Evolutionary conservation across 2,329 filamentous ascomycete species (phyloP).

Genomic region (Penicillium capsulatum): DNA sequence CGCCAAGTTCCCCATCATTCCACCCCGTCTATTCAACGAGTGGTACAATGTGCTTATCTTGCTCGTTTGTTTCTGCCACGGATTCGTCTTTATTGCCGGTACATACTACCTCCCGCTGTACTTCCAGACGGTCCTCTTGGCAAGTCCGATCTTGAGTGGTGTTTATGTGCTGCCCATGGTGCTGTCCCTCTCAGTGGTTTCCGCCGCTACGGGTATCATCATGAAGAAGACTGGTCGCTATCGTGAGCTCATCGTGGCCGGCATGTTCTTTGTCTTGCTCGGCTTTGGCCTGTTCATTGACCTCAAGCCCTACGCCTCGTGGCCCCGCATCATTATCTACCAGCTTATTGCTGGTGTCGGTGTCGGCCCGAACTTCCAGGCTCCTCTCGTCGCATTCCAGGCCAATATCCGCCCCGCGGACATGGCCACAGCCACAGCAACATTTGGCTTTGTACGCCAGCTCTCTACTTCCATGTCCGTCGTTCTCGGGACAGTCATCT

Average conservation of each 20-base stretch:
- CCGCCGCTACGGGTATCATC: constrained; percentile 60
- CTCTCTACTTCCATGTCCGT: constrained; percentile 56
- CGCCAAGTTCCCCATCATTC: constrained; percentile 75
- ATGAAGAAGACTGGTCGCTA: constrained; percentile 70
- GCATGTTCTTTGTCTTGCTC: constrained; percentile 57
- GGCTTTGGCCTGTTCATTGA: constrained; percentile 64
- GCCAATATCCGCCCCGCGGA: constrained; percentile 57
- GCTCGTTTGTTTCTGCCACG: constrained; percentile 66
- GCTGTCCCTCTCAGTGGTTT: constrained; percentile 61
- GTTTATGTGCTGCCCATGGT: constrained; percentile 70
- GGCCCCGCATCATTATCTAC: constrained; percentile 49
- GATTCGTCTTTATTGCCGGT: constrained; percentile 70
- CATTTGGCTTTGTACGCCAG: constrained; percentile 58
- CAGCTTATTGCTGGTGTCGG: constrained; percentile 60
- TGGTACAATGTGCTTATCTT: constrained; percentile 64
- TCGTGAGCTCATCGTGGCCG: constrained; percentile 56
- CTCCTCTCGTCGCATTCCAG: constrained; percentile 61
- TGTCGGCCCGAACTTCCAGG: constrained; percentile 60
- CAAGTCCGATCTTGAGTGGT: constrained; percentile 65
- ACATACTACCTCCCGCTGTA: constrained; percentile 82
- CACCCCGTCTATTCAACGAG: constrained; percentile 64
- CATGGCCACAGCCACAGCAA: constrained; percentile 60
- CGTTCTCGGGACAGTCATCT: constrained; percentile 54
- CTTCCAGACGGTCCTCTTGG: constrained; percentile 71
- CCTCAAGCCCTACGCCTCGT: constrained; percentile 51